These are phyloP conservation scores for Cicer chorassanicum DNA, from an alignment of 306 rosid genomes.

Conservation along the genomic window DNA sequence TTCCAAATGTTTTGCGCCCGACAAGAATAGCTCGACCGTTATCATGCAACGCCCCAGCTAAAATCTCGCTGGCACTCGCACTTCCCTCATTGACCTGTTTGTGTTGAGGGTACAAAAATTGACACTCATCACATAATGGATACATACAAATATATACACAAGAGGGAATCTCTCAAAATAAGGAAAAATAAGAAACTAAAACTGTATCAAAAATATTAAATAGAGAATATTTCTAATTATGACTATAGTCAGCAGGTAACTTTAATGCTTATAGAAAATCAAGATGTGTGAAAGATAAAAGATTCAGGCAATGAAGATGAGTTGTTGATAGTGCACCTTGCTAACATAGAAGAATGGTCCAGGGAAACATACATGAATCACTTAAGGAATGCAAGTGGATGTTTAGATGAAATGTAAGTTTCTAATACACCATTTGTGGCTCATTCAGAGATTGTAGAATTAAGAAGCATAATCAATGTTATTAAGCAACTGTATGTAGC, in stretches of 20 bases:
- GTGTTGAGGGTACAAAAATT: slow-evolving; percentile 39
- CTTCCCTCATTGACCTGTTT: slow-evolving; percentile 96
- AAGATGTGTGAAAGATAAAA: not conserved
- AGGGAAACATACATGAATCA: no score
- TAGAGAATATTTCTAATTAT: no score
- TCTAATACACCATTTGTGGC: not conserved
- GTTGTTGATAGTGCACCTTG: no score
- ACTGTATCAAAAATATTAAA: no score
- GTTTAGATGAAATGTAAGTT: not conserved
- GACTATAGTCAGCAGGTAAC: not conserved
- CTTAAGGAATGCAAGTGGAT: no score
- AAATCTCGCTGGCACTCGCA: slow-evolving; percentile 96
- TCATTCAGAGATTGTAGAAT: not conserved
- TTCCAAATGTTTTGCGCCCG: slow-evolving; percentile 91
- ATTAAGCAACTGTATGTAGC: not conserved
- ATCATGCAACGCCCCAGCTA: slow-evolving; percentile 96
- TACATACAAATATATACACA: no score
- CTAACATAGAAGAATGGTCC: no score
- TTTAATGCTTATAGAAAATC: slow-evolving; percentile 9
- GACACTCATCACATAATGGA: not conserved
- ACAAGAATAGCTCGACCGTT: slow-evolving; percentile 90
- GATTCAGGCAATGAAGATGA: no score
- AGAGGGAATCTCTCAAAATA: no score
- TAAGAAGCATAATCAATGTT: slow-evolving; percentile 16
- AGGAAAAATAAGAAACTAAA: no score